Evolutionary conservation across 306 rosid genomes (phyloP).

Genomic region (Pyrus betulifolia): DNA sequence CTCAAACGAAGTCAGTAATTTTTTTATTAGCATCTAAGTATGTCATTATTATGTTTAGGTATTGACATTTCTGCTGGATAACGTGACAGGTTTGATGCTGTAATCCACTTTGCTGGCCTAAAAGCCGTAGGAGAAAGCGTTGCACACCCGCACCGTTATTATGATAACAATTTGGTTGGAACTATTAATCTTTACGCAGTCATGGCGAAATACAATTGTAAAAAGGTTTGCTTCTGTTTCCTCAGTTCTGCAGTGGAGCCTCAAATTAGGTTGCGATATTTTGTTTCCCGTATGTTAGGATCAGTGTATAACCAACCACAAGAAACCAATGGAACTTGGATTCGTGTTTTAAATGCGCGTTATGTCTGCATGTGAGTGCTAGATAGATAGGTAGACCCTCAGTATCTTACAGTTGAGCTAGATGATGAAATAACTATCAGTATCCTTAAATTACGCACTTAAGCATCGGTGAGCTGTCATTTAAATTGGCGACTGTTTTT

Average conservation of each 20-base stretch:
- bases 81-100: constrained; percentile 72
- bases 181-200: constrained; percentile 76
- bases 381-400: not conserved
- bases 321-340: not conserved
- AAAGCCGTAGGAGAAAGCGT: constrained; percentile 93
- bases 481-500: not conserved
- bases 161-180: constrained; percentile 63
- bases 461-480: not conserved
- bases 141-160: constrained; percentile 61
- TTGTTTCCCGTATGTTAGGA: not conserved
- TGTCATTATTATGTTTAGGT: not conserved
- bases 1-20: constrained; percentile 41
- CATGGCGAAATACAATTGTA: constrained; percentile 72
- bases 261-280: not conserved
- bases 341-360: not conserved
- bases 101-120: constrained; percentile 83
- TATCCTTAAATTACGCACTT: not conserved
- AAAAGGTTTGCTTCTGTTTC: constrained; percentile 41
- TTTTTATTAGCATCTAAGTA: not conserved
- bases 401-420: not conserved
- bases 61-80: not conserved
- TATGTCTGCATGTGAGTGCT: not conserved
- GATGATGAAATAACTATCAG: not conserved
- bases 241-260: not conserved
- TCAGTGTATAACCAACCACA: not conserved